A percentile compares a stretch with the other conserved stretches of the same genome.
phyloP scores from a whole-genome alignment of 2,329 filamentous ascomycete genomes.

The Hyphodiscus sp. region DNA sequence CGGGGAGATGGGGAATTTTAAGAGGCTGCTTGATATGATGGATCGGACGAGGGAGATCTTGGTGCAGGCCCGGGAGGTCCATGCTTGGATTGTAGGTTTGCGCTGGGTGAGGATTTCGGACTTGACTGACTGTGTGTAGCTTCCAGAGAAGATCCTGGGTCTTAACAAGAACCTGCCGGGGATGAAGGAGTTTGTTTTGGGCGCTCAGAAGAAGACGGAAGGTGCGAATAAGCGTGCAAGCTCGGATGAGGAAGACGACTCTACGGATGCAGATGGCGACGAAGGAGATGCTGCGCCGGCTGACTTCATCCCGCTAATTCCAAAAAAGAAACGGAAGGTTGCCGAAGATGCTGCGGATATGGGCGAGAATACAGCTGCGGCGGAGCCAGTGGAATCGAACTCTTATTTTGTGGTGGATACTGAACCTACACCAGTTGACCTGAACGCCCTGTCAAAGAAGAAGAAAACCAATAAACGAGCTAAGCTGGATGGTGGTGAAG shows the following conservation, averaged over 20 bases:
- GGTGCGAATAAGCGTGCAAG: not conserved
- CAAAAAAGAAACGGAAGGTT: not conserved
- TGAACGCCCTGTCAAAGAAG: conserved; percentile 7
- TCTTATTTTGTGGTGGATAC: conserved; percentile 20
- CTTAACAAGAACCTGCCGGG: not conserved
- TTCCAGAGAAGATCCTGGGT: not conserved
- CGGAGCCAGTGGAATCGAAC: not conserved
- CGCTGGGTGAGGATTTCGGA: not conserved
- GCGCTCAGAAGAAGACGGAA: not conserved
- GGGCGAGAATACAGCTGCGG: not conserved
- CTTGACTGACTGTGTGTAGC: not conserved
- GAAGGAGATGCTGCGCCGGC: not conserved
- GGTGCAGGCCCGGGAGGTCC: conserved; percentile 5
- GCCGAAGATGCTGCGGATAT: not conserved
- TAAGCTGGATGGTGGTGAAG: conserved; percentile 38
- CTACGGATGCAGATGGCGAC: not conserved
- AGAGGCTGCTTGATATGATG: conserved; percentile 41
- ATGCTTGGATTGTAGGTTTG: not conserved
- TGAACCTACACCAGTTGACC: conserved; percentile 18
- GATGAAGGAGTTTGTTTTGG: not conserved
- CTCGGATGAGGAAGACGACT: not conserved
- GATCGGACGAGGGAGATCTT: conserved; percentile 36
- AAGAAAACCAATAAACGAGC: conserved; percentile 10
- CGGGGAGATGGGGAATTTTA: conserved; percentile 41
- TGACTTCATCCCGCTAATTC: not conserved